Conservation (phyloP, 2,329 filamentous ascomycete species). For the Teratosphaeria pseudoeucalypti region DNA sequence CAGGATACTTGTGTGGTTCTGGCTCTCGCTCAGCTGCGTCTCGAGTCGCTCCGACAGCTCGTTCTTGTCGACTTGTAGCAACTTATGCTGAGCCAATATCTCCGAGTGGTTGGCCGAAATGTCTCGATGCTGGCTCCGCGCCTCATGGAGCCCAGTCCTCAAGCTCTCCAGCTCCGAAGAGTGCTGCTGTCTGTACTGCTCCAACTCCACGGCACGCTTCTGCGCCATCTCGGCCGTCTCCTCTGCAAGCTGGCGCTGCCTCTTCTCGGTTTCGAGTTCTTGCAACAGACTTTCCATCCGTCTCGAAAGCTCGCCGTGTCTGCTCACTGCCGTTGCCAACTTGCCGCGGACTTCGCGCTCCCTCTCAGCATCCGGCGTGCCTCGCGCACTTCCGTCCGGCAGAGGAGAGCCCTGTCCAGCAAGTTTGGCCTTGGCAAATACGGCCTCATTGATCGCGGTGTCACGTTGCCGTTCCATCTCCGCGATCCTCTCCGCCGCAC, state of each 20-base stretch:
- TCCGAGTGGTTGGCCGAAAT: constrained; percentile 70
- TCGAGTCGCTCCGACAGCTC: constrained; percentile 62
- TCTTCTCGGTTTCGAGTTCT: constrained; percentile 72
- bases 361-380: constrained; percentile 52
- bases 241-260: constrained; percentile 72
- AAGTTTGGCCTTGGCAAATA: constrained; percentile 87
- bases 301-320: constrained; percentile 71
- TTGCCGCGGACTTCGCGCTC: constrained; percentile 68
- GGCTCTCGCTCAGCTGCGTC: constrained; percentile 54
- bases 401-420: constrained; percentile 58
- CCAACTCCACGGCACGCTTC: constrained; percentile 71
- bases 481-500: constrained; percentile 80
- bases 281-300: constrained; percentile 57
- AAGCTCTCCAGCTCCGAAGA: constrained; percentile 76
- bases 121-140: constrained; percentile 68
- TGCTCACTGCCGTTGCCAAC: constrained; percentile 67
- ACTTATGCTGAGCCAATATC: constrained; percentile 60
- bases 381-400: constrained; percentile 42
- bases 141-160: constrained; percentile 72
- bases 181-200: constrained; percentile 72
- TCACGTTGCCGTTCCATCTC: constrained; percentile 93
- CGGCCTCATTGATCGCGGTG: constrained; percentile 84
- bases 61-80: constrained; percentile 77
- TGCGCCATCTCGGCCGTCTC: constrained; percentile 77
- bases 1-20: constrained; percentile 61